A percentile compares a stretch with the other conserved stretches of the same genome.
These are phyloP conservation scores for Plenodomus tracheiphilus DNA, from an alignment of 2,329 filamentous ascomycete species.

Conservation along the genomic window DNA sequence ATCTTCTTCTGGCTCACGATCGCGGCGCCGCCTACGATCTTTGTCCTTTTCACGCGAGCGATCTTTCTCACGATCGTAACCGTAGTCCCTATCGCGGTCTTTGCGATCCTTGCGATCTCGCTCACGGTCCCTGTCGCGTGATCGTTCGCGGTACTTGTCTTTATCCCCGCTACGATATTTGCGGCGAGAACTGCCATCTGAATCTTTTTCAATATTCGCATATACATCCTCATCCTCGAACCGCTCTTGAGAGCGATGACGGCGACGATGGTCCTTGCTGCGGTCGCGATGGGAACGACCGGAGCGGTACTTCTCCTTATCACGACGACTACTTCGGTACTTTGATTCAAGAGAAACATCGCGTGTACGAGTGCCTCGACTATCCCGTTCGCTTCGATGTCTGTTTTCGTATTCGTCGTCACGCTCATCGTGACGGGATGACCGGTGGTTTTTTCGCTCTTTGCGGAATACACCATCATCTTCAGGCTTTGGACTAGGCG, in stretches of 20 bases:
- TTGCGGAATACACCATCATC: slow-evolving; percentile 40
- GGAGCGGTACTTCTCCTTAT: slow-evolving; percentile 48
- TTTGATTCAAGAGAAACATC: slow-evolving; percentile 66
- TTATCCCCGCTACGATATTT: slow-evolving; percentile 45
- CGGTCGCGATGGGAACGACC: slow-evolving; percentile 53
- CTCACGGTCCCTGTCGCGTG: slow-evolving; percentile 38
- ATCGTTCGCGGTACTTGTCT: slow-evolving; percentile 37
- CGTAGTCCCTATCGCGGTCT: slow-evolving; percentile 57
- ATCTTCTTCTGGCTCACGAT: slow-evolving; percentile 46
- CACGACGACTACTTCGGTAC: slow-evolving; percentile 62
- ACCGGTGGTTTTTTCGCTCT: slow-evolving; percentile 53
- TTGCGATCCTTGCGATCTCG: slow-evolving; percentile 45
- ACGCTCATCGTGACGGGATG: slow-evolving; percentile 46
- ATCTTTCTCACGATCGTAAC: slow-evolving; percentile 38
- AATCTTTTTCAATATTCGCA: slow-evolving; percentile 30
- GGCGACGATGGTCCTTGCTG: slow-evolving; percentile 50
- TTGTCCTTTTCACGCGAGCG: slow-evolving; percentile 41
- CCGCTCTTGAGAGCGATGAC: slow-evolving; percentile 46
- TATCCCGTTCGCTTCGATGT: slow-evolving; percentile 54
- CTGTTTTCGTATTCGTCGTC: slow-evolving; percentile 44
- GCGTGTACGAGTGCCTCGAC: slow-evolving; percentile 58
- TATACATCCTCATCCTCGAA: slow-evolving; percentile 37
- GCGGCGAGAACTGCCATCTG: slow-evolving; percentile 36
- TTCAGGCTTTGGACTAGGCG: slow-evolving; percentile 51
- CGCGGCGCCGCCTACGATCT: slow-evolving; percentile 56